Evolutionary conservation across 1,139 yeast species (phyloP), one percentile per base, ranked within the genome.

Genomic region (Debaryomycetaceae sp.): DNA sequence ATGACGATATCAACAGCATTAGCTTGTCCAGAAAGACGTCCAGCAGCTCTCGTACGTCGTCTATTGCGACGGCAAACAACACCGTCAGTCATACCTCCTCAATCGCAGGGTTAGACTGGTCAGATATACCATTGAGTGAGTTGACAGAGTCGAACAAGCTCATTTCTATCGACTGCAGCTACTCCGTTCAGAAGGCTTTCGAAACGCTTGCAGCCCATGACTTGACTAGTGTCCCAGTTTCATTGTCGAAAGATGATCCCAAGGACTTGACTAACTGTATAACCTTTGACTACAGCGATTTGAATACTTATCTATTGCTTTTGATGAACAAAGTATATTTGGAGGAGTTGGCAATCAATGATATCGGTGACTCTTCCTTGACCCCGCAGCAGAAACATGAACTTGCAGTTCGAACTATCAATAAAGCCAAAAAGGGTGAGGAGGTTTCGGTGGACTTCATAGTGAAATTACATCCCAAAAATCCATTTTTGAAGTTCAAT

Each of bases 281-380:
- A 47, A 86, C 96, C 1, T 93, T 93, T 65, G 98, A 93, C 65
- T 93, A 89, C 65, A 80, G 95, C 30, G 98, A 93, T 65, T 76
- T 93, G 62, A 90, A 88, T 59, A 84, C 97, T 8, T 90, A 89
- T 62, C 70, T 88, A 52, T 69, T 88, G 51, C 68, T 88, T 50
- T 87, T 88, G 23, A 74, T 87, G 73, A 87, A 89, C 55, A 84
- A 82, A 56, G 74, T 83, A 31, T 66, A 66, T 24, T 61, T 76
- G 24, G 57, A 54, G 22, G 78, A 74, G 36, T 66, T 60, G 63
- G 65, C 57, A 45, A 58, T 62, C 34, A 61, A 58, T 31, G 66
- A 62, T 6, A 55, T 59, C 34, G 61, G 57, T 36, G 53, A 48
- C 42, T 44, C 45, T 27, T 47, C 45, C 4, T 49, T 52, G 38